phyloP scores from a whole-genome alignment of 345 rosid genomes.

The Aquilaria malaccensis region DNA sequence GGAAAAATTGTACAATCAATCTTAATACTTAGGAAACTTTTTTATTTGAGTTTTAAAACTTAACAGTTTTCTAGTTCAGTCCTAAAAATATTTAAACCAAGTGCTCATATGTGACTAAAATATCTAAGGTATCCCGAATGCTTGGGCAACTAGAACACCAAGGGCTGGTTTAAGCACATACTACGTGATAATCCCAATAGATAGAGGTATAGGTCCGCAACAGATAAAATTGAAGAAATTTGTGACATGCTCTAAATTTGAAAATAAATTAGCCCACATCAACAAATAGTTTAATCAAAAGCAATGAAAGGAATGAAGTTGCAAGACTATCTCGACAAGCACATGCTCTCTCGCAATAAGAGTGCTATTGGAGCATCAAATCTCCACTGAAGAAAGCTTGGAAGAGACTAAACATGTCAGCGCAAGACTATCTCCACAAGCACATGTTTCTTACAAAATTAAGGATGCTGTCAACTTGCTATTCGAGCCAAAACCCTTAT shows the following conservation, averaged over 20 bases:
- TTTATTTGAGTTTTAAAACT: too few species aligned
- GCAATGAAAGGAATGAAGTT: too few species aligned
- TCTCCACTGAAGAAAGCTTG: too few species aligned
- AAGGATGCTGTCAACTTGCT: constrained; percentile 99
- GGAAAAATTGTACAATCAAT: too few species aligned
- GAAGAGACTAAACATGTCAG: too few species aligned
- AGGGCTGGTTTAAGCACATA: constrained; percentile 76
- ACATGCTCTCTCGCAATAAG: constrained; percentile 58
- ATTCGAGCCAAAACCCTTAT: constrained; percentile 90
- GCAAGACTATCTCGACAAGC: constrained; percentile 90
- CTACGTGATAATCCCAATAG: constrained; percentile 72
- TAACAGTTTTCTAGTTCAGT: too few species aligned
- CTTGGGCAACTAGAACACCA: constrained; percentile 72
- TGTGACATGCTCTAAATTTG: constrained; percentile 8
- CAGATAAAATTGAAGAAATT: constrained; percentile 12
- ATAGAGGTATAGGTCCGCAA: constrained; percentile 78
- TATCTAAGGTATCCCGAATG: constrained; percentile 57
- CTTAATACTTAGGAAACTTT: too few species aligned
- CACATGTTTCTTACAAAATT: constrained; percentile 29
- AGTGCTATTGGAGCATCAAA: too few species aligned
- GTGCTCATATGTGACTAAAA: constrained; percentile 23
- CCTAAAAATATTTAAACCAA: too few species aligned
- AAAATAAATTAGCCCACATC: neutral
- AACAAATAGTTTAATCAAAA: neutral
- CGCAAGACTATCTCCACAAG: too few species aligned